Conservation (phyloP, 768 basidiomycete genomes). For the Boletus rufocinnamomeus region DNA sequence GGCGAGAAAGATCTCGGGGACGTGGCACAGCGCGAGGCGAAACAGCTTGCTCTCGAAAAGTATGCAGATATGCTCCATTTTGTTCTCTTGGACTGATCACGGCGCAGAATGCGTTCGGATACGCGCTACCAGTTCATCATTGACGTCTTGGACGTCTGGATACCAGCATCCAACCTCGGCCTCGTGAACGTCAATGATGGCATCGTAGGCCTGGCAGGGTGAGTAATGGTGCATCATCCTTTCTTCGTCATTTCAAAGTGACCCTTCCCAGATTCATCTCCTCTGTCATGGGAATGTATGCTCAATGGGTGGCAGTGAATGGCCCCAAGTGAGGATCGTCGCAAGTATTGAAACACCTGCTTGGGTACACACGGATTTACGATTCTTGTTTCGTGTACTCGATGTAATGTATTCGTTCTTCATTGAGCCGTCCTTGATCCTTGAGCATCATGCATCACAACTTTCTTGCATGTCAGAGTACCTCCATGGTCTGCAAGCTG, state of each 20-base stretch:
- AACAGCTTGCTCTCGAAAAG: slow-evolving; percentile 57
- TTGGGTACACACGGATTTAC: neutral
- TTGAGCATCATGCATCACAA: neutral
- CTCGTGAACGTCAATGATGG: slow-evolving; percentile 83
- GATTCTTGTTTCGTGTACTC: slow-evolving; percentile 1
- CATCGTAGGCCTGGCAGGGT: slow-evolving; percentile 84
- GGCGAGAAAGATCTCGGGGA: slow-evolving; percentile 69
- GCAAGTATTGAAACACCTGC: neutral
- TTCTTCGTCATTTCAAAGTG: slow-evolving; percentile 4
- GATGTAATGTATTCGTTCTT: slow-evolving; percentile 12
- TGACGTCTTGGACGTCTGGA: slow-evolving; percentile 86
- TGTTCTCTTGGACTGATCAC: slow-evolving; percentile 8
- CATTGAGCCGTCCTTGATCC: neutral
- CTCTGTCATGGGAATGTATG: slow-evolving; percentile 66
- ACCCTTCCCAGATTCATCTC: slow-evolving; percentile 55
- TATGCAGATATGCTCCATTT: slow-evolving; percentile 33
- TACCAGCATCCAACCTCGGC: slow-evolving; percentile 83
- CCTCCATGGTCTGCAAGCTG: neutral
- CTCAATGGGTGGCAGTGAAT: slow-evolving; percentile 62
- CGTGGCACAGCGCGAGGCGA: slow-evolving; percentile 66
- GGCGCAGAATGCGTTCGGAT: slow-evolving; percentile 57
- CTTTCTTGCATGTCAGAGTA: neutral
- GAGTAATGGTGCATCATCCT: slow-evolving; percentile 29
- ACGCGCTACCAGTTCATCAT: slow-evolving; percentile 79
- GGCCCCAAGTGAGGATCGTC: slow-evolving; percentile 39